These are phyloP conservation scores for Dorcoceras hygrometricum DNA, from an alignment of 257 asterid species.

Conservation along the genomic window DNA sequence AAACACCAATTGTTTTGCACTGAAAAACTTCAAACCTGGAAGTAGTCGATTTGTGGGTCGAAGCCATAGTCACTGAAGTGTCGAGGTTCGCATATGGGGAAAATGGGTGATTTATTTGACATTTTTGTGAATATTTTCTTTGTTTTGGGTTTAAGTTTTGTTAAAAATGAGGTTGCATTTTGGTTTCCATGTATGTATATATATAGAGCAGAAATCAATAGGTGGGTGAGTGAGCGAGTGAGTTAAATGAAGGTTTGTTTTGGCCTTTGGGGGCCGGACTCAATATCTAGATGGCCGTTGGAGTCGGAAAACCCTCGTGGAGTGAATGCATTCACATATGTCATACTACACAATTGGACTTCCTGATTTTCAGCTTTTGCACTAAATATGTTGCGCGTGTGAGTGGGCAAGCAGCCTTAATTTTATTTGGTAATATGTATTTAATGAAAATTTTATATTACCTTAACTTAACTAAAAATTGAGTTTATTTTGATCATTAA, in stretches of 20 bases:
- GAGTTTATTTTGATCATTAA: too few species aligned
- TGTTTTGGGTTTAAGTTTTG: not conserved
- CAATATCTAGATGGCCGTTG: conserved; percentile 32
- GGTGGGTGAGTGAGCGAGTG: not conserved
- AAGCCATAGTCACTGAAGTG: conserved; percentile 77
- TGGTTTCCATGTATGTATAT: not conserved
- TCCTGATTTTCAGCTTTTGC: conserved; percentile 15
- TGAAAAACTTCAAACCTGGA: too few species aligned
- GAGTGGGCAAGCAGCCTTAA: too few species aligned
- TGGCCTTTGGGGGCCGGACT: not conserved
- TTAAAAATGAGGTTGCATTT: not conserved
- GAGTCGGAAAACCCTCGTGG: conserved; percentile 27
- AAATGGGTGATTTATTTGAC: conserved; percentile 53
- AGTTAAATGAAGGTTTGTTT: not conserved
- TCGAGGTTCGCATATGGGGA: conserved; percentile 50
- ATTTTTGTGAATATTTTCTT: conserved; percentile 17
- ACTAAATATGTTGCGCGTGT: conserved; percentile 27
- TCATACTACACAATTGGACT: conserved; percentile 11
- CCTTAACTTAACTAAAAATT: too few species aligned
- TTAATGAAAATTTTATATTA: too few species aligned
- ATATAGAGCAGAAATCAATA: not conserved
- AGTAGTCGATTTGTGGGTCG: conserved; percentile 73
- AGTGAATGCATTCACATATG: conserved; percentile 30
- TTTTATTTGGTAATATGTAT: too few species aligned
- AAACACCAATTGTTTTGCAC: too few species aligned